Base-by-base conservation (phyloP, 2,329 filamentous ascomycete genomes). In the Xylaria sp. region DNA sequence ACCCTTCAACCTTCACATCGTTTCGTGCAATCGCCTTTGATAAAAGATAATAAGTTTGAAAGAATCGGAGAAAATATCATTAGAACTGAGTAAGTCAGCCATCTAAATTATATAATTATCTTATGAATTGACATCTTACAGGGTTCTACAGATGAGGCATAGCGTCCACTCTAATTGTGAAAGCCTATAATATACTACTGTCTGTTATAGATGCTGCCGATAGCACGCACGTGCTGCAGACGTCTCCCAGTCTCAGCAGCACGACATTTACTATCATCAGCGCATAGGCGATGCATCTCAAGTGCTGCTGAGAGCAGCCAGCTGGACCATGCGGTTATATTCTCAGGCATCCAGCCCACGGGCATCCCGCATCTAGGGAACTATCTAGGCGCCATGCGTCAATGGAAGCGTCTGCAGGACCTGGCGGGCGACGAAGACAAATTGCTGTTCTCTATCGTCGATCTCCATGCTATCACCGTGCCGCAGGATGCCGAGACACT, bases 331-430 rank as follows among this genome's bases (percentile, higher is more conserved):
- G 70, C 69, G 4, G 85, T 91, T 67, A 88, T 98, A 76, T 97
- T 99, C 84, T 98, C 96, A 3, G 96, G 94, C 62, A 99, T 99
- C 74, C 96, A 99, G 80, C 96, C 96, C 20, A 99, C 96, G 0
- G 96, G 95, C 42, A 87, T 97, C 28, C 96, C 96, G 15, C 96
- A 99, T 79, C 83, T 99, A 36, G 96, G 96, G 64, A 99, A 99
- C 82, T 99, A 97, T 80, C 87, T 97, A 11, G 96, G 96, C 31
- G 96, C 96, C 17, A 83, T 99, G 64, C 88, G 89, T 59, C 89
- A 93, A 84, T 99, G 96, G 96, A 91, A 92, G 56, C 85, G 86
- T 69, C 84, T 97, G 7, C 95, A 99, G 73, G 83, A 93, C 69
- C 83, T 86, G 44, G 84, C 89, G 0, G 72, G 82, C 0, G 77